Evolutionary conservation across 2,329 filamentous ascomycete species (phyloP).

Genomic region (Fusarium secorum): DNA sequence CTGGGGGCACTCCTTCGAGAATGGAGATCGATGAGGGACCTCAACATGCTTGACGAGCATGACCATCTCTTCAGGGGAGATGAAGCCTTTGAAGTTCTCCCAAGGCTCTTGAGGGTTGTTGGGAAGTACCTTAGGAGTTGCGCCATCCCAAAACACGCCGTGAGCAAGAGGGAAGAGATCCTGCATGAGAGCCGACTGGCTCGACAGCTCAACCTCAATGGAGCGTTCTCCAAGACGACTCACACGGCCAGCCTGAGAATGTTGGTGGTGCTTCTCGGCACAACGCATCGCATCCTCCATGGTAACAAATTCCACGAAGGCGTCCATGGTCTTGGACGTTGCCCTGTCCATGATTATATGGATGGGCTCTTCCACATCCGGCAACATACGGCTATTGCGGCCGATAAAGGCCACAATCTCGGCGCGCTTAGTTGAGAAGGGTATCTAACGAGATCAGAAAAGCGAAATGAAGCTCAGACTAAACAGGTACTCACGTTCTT

Average conservation of each 20-base stretch:
- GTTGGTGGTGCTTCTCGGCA: constrained; percentile 57
- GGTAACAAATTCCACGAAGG: constrained; percentile 65
- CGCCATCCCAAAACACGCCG: constrained; percentile 64
- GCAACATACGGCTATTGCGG: constrained; percentile 63
- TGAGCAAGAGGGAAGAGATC: constrained; percentile 67
- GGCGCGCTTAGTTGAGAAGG: constrained; percentile 60
- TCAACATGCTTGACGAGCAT: constrained; percentile 72
- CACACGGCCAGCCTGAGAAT: constrained; percentile 50
- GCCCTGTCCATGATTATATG: constrained; percentile 72
- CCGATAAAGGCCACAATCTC: constrained; percentile 68
- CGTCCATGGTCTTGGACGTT: constrained; percentile 68
- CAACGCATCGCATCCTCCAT: constrained; percentile 62
- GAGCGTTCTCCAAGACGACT: constrained; percentile 64
- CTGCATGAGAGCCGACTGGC: constrained; percentile 64
- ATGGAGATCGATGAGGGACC: constrained; percentile 66
- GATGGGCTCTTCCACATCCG: constrained; percentile 62
- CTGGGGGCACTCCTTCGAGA: constrained; percentile 67
- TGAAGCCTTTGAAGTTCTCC: constrained; percentile 66
- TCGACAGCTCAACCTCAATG: constrained; percentile 65
- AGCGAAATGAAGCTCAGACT: background rate
- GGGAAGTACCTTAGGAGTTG: constrained; percentile 51
- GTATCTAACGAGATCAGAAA: constrained; percentile 56
- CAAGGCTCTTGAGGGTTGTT: constrained; percentile 52
- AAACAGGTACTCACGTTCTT: constrained; percentile 54
- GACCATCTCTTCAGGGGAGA: constrained; percentile 68